Base-by-base conservation (phyloP, 176 grass and related monocot species). In the Saccharum officinarum region DNA sequence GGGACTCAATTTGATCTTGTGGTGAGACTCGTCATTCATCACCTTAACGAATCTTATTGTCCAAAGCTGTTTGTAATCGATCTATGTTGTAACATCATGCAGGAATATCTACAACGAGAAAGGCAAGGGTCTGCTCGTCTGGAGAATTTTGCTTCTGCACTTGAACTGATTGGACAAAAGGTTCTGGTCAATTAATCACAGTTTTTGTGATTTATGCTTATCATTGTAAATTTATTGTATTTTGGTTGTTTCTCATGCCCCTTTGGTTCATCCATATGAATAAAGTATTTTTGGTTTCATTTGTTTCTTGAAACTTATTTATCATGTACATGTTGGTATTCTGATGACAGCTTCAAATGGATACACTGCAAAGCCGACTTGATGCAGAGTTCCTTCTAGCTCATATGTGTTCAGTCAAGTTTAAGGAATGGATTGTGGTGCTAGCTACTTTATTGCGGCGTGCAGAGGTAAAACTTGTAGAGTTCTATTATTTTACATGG, bases 361-460 rank as follows among this genome's bases (percentile, higher is more conserved):
- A 96, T 80, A 92, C 93, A 79, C 93, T 99, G 25, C 97, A 99
- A 89, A 99, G 93, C 80, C 83, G 97, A 59, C 86, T 99, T 79
- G 97, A 99, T 81, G 97, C 97, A 63, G 97, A 99, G 68, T 99
- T 99, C 76, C 94, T 99, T 82, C 90, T 99, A 69, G 90, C 97
- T 39, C 97, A 99, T 82, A 99, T 99, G 97, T 99, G 97, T 84
- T 99, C 97, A 84, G 97, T 99, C 75, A 98, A 98, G 68, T 99
- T 99, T 87, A 98, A 98, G 88, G 93, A 98, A 77, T 98, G 97
- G 97, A 94, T 98, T 12, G 92, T 96, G 44, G 97, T 98, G 77
- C 86, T 98, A 20, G 97, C 97, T 67, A 98, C 97, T 83, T 88
- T 96, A 75, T 88, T 98, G 88, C 83, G 88, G 50, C 97, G 92